Evolutionary conservation across 495 filamentous ascomycete species (phyloP).

Genomic region (Astrocystis sublimbata): DNA sequence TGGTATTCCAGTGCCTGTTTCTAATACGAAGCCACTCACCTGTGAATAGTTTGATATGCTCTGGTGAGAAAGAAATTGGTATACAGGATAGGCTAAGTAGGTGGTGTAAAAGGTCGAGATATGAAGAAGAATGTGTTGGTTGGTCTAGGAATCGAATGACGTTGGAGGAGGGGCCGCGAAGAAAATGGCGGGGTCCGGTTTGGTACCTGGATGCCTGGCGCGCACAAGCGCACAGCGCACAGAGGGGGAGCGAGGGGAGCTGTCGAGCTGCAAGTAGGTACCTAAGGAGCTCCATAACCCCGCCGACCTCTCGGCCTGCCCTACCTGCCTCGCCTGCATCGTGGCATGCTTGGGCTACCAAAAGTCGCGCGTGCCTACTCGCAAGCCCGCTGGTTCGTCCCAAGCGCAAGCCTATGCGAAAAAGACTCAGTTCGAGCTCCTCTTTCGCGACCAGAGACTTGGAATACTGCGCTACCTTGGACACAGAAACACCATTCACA

Average conservation of each 20-base stretch:
- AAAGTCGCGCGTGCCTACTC: conserved; percentile 8
- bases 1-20: neutral
- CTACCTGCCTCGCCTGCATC: too few species aligned
- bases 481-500: neutral
- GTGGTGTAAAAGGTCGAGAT: neutral
- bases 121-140: neutral
- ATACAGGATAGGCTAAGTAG: neutral
- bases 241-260: neutral
- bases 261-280: too few species aligned
- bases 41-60: neutral
- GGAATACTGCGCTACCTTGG: neutral
- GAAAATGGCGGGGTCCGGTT: conserved; percentile 16
- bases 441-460: too few species aligned
- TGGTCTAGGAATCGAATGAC: conserved; percentile 4
- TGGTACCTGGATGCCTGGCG: too few species aligned
- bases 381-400: neutral
- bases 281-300: conserved; percentile 7
- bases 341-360: too few species aligned
- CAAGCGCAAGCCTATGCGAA: conserved; percentile 2
- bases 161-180: neutral
- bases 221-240: too few species aligned
- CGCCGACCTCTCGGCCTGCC: conserved; percentile 1
- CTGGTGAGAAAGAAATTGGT: neutral
- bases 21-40: neutral
- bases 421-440: conserved; percentile 12